Evolutionary conservation across 192 early-diverging fungal genomes (phyloP), one percentile per base, ranked within the genome.

Genomic region (Hyaloraphidium curvatum): DNA sequence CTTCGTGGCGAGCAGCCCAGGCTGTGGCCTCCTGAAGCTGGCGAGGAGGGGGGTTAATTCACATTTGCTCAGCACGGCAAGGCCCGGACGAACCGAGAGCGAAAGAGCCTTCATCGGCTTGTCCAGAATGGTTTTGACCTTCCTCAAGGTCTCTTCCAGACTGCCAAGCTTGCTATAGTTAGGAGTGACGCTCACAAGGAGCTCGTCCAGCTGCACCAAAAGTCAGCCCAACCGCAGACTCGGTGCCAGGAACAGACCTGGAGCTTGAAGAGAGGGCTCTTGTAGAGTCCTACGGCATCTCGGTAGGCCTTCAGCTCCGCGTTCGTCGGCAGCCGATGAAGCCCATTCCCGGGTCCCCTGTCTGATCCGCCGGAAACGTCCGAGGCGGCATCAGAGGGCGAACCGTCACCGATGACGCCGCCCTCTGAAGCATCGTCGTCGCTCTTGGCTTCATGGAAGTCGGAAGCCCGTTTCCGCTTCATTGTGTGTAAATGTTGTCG

Each of bases 201-300:
- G 30, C 23, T 28, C 53, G 26, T 55, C 0, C 19, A 17, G 14
- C 3, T 62, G 25, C 22, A 35, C 17, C 30, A 59, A 52, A 72
- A 57, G 53, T 61, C 56, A 53, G 63, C 58, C 1, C 22, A 31
- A 11, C n/a, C n/a, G n/a, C n/a, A n/a, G n/a, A n/a, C n/a, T n/a
- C n/a, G n/a, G n/a, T n/a, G n/a, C n/a, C n/a, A n/a, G n/a, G 11
- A 27, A 58, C 40, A 37, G 52, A 81, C 72, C 70, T 94, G 86
- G 33, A 97, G 68, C 63, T 81, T 83, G 71, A 92, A 90, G 52
- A 97, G 71, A 64, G 91, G 92, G 39, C 81, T 81, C 55, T 91
- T 88, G 70, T 81, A 87, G 39, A 94, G 64, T 53, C 85, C 74
- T 2, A 78, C 71, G 0, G 84, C 81, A 52, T 91, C 86, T 65